These are phyloP conservation scores for Juncus effusus DNA, from an alignment of 176 grass and related monocot species.

Conservation along the genomic window DNA sequence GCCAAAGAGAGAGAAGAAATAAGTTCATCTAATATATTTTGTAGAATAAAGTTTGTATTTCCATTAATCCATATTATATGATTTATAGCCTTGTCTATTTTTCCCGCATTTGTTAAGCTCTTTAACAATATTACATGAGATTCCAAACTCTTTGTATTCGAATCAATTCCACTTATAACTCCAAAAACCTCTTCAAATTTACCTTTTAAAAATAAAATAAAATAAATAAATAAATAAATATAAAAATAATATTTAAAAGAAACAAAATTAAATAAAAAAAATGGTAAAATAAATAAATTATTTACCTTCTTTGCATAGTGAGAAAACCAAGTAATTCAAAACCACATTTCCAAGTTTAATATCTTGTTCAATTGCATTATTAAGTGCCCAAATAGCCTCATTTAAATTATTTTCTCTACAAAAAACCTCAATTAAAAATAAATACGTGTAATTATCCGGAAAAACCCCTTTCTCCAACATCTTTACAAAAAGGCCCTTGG, in stretches of 20 bases:
- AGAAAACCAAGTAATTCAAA: constrained; percentile 39
- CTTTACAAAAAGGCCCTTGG: constrained; percentile 57
- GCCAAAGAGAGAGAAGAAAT: constrained; percentile 75
- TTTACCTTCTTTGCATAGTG: constrained; percentile 73
- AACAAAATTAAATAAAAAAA: too few species aligned
- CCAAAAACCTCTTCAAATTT: constrained; percentile 36
- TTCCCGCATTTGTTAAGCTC: constrained; percentile 48
- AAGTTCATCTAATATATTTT: constrained; percentile 54
- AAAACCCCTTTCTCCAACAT: constrained; percentile 65
- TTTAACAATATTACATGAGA: constrained; percentile 72
- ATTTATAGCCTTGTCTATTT: constrained; percentile 63
- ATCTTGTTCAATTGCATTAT: constrained; percentile 57
- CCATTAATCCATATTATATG: constrained; percentile 59
- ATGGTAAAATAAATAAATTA: not conserved
- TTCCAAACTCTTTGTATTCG: constrained; percentile 37
- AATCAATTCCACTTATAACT: constrained; percentile 41
- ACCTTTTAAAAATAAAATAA: constrained; percentile 39
- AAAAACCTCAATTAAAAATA: constrained; percentile 51
- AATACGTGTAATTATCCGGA: constrained; percentile 58
- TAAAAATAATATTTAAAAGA: not conserved
- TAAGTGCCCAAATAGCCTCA: constrained; percentile 50
- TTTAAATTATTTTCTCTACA: constrained; percentile 60
- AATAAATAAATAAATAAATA: not conserved
- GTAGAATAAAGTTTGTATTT: constrained; percentile 38
- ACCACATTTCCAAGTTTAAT: constrained; percentile 41